phyloP scores from a whole-genome alignment of 371 early-diverging fungal species.

The Syncephalis plumigaleata region DNA sequence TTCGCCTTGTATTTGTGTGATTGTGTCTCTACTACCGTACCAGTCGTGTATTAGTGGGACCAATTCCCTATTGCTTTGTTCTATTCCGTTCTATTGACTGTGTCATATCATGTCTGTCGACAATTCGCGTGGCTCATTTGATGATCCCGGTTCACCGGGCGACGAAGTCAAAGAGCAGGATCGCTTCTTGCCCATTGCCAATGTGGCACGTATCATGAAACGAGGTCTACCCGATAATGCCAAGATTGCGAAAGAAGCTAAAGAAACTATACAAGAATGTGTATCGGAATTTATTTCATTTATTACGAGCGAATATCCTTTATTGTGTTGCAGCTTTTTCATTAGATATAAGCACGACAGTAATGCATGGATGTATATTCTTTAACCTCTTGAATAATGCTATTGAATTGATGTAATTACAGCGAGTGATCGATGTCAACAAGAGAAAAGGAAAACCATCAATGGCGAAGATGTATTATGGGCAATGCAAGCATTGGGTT shows the following conservation, averaged over 20 bases:
- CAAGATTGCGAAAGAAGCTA: slow-evolving; percentile 98
- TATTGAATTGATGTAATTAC: slow-evolving; percentile 1
- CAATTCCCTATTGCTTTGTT: too few species aligned
- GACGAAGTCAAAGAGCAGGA: slow-evolving; percentile 85
- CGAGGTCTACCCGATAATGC: slow-evolving; percentile 92
- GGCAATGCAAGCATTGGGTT: slow-evolving; percentile 97
- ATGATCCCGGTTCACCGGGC: neutral
- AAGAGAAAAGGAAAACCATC: slow-evolving; percentile 97
- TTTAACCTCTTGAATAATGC: neutral
- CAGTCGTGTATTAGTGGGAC: too few species aligned
- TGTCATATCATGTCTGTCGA: too few species aligned
- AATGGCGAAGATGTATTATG: slow-evolving; percentile 99
- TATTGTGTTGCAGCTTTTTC: slow-evolving; percentile 2
- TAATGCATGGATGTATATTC: neutral
- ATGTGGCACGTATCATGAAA: slow-evolving; percentile 98
- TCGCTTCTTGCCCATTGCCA: slow-evolving; percentile 85
- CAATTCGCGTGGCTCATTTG: too few species aligned
- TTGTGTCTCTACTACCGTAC: too few species aligned
- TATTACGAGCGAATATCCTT: slow-evolving; percentile 85
- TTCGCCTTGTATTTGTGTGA: too few species aligned
- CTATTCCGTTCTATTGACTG: too few species aligned
- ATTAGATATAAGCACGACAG: neutral
- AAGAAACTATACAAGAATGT: slow-evolving; percentile 97
- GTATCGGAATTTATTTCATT: slow-evolving; percentile 99
- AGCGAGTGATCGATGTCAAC: slow-evolving; percentile 88